Percentiles rank a stretch among this genome's conserved stretches.
These are phyloP conservation scores for Garcia nutans DNA, from an alignment of 345 rosid genomes.

Conservation along the genomic window DNA sequence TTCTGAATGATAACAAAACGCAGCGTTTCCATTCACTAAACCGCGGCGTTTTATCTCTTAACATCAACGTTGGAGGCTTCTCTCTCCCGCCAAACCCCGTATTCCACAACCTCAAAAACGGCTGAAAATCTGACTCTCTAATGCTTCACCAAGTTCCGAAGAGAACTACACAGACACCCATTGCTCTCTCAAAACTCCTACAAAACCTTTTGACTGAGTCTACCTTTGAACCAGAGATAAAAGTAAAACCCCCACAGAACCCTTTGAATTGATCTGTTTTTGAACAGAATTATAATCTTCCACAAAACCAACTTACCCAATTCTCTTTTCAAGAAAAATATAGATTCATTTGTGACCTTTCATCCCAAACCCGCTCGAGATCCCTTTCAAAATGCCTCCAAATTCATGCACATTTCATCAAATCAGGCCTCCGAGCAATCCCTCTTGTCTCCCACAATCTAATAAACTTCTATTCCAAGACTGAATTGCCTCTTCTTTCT, in stretches of 20 bases:
- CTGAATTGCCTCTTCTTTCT: constrained; percentile 59
- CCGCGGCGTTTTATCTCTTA: background rate
- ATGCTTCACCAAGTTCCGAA: constrained; percentile 14
- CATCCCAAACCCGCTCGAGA: constrained; percentile 51
- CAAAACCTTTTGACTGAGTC: background rate
- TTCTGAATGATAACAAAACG: background rate
- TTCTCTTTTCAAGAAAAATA: constrained; percentile 37
- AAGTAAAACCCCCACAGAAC: constrained; percentile 1
- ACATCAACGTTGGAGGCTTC: background rate
- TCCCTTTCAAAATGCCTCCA: constrained; percentile 61
- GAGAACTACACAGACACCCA: constrained; percentile 4
- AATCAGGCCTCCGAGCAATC: constrained; percentile 57
- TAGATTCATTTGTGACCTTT: constrained; percentile 51
- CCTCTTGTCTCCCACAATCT: constrained; percentile 78
- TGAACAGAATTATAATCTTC: background rate
- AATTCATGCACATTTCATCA: constrained; percentile 70
- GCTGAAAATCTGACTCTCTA: background rate
- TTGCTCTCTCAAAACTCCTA: constrained; percentile 4
- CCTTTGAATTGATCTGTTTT: background rate
- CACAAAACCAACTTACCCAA: constrained; percentile 25
- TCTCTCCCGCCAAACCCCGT: constrained; percentile 2
- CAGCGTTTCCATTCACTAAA: background rate
- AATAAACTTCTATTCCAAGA: constrained; percentile 85
- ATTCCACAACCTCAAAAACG: background rate
- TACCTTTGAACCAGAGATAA: background rate